phyloP scores from a whole-genome alignment of 371 early-diverging fungal genomes.

The Circinella minor region DNA sequence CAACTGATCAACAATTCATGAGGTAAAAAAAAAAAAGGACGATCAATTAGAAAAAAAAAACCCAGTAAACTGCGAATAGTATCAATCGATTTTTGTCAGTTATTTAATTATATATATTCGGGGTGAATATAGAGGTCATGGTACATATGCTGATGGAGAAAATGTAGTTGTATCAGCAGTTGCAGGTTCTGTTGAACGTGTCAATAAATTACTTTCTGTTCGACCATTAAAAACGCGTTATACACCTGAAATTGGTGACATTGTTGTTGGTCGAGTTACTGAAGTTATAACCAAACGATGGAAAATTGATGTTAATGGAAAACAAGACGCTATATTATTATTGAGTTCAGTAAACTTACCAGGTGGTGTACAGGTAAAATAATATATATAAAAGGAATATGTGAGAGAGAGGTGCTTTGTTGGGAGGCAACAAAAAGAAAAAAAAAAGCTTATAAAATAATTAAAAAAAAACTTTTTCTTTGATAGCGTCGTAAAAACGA shows the following conservation, averaged over 20 bases:
- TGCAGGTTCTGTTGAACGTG: slow-evolving; percentile 91
- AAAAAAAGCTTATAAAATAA: no score
- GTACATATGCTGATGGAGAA: slow-evolving; percentile 82
- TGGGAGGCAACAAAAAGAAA: no score
- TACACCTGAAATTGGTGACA: slow-evolving; percentile 97
- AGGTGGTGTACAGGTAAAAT: slow-evolving; percentile 89
- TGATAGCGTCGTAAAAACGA: slow-evolving; percentile 94
- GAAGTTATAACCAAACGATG: slow-evolving; percentile 95
- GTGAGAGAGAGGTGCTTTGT: not conserved
- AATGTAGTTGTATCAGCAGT: slow-evolving; percentile 79
- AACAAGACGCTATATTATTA: slow-evolving; percentile 88
- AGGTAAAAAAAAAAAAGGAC: slow-evolving; percentile 42
- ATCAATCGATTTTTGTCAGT: no score
- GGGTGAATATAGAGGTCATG: slow-evolving; percentile 82
- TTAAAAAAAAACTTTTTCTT: not conserved
- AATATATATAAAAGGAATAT: not conserved
- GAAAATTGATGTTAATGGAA: slow-evolving; percentile 95
- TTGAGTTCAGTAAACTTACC: slow-evolving; percentile 97
- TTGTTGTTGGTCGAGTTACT: slow-evolving; percentile 96
- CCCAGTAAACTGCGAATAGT: no score
- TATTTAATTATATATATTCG: not conserved
- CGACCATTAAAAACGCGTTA: slow-evolving; percentile 89
- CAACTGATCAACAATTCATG: slow-evolving; percentile 86
- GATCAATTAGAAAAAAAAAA: not conserved
- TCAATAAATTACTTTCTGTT: slow-evolving; percentile 96